phyloP scores from a whole-genome alignment of 2,329 filamentous ascomycete species.

The Neopestalotiopsis sp. region DNA sequence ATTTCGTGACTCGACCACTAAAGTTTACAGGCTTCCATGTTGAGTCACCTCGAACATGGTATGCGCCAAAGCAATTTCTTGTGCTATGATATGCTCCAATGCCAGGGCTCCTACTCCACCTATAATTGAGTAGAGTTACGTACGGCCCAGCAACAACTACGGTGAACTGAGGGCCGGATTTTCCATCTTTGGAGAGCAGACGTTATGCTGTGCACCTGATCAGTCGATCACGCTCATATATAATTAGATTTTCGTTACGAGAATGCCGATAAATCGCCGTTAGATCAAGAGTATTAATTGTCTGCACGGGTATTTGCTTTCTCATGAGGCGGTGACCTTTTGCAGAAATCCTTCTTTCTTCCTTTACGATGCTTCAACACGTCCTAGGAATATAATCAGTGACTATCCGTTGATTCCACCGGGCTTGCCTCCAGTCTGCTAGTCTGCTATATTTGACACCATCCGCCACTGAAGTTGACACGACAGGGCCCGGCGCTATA shows the following conservation, averaged over 20 bases:
- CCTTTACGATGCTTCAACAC: neutral
- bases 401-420: neutral
- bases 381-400: neutral
- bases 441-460: neutral
- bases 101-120: slow-evolving; percentile 3
- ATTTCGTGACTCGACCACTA: slow-evolving; percentile 5
- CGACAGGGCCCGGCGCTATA: neutral
- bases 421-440: neutral
- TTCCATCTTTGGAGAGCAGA: neutral
- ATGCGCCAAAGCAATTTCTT: neutral
- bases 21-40: neutral
- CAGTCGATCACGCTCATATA: neutral
- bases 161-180: neutral
- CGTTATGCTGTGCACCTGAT: neutral
- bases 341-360: neutral
- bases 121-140: neutral
- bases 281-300: neutral
- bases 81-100: slow-evolving; percentile 6
- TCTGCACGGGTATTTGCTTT: neutral
- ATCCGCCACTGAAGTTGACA: neutral
- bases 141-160: neutral
- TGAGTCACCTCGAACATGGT: neutral
- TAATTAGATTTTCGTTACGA: neutral
- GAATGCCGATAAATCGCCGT: slow-evolving; percentile 5
- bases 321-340: neutral